Evolutionary conservation across 2,329 filamentous ascomycete genomes (phyloP).

Genomic region (Pseudogymnoascus sp.): DNA sequence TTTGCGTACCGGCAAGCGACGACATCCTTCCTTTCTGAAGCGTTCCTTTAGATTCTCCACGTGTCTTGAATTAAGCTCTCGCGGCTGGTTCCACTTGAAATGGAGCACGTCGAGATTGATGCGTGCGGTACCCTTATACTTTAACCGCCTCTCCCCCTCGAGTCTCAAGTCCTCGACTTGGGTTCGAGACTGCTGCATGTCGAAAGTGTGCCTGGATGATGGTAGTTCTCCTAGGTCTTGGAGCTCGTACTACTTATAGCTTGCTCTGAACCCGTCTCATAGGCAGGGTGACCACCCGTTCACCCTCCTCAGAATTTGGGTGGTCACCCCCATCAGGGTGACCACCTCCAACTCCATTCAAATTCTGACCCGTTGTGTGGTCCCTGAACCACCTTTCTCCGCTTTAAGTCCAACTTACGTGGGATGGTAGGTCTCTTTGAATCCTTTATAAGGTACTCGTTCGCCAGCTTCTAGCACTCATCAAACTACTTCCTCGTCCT

Average conservation of each 20-base stretch:
- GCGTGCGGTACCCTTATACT: constrained; percentile 10
- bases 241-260: too few relatives aligned
- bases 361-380: not conserved
- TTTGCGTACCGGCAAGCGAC: constrained; percentile 17
- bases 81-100: constrained; percentile 12
- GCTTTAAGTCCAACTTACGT: too few relatives aligned
- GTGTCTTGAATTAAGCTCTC: constrained; percentile 13
- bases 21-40: constrained; percentile 12
- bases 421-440: too few relatives aligned
- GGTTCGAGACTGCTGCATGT: not conserved
- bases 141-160: constrained; percentile 9
- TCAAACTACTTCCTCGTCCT: too few relatives aligned
- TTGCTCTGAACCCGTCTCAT: too few relatives aligned
- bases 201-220: too few relatives aligned
- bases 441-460: not conserved
- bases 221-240: too few relatives aligned
- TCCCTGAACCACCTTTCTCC: not conserved
- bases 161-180: not conserved
- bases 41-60: constrained; percentile 12
- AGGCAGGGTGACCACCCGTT: not conserved
- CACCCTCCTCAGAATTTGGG: not conserved
- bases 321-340: not conserved
- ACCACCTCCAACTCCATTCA: not conserved
- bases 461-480: not conserved
- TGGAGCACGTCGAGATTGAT: constrained; percentile 13